Evolutionary conservation across 2,329 filamentous ascomycete species (phyloP).

Genomic region (Alternaria dauci): DNA sequence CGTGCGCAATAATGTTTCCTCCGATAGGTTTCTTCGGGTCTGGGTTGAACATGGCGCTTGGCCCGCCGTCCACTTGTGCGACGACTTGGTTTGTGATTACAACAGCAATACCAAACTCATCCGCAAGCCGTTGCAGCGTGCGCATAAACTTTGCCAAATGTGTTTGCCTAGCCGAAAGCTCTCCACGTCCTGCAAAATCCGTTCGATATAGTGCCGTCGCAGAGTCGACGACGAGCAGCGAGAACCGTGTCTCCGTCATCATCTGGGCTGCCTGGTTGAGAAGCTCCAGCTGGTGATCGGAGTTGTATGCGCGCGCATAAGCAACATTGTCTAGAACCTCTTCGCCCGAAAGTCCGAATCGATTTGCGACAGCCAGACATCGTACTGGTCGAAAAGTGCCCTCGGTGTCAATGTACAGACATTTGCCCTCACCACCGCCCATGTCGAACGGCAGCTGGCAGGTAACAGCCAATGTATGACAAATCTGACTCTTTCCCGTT

Average conservation of each 20-base stretch:
- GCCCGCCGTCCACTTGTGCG: constrained; percentile 95
- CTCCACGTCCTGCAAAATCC: constrained; percentile 95
- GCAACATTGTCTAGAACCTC: constrained; percentile 98
- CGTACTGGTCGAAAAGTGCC: constrained; percentile 93
- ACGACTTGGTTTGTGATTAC: constrained; percentile 99
- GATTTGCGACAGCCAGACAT: constrained; percentile 87
- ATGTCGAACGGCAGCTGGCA: constrained; percentile 98
- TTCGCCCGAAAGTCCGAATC: constrained; percentile 93
- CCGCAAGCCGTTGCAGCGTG: constrained; percentile 77
- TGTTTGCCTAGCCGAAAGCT: constrained; percentile 91
- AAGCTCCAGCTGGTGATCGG: constrained; percentile 94
- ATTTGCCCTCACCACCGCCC: constrained; percentile 98
- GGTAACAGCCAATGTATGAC: constrained; percentile 97
- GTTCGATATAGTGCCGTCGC: constrained; percentile 95
- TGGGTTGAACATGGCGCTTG: constrained; percentile 97
- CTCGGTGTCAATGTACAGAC: constrained; percentile 97
- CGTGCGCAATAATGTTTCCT: constrained; percentile 98
- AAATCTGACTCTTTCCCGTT: constrained; percentile 98
- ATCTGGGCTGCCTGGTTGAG: constrained; percentile 95
- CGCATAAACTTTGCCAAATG: constrained; percentile 91
- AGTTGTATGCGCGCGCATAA: constrained; percentile 97
- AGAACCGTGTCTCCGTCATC: constrained; percentile 99
- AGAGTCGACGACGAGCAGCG: constrained; percentile 92
- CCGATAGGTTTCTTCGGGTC: constrained; percentile 99
- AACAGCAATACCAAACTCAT: constrained; percentile 93